A percentile compares a stretch with the other conserved stretches of the same genome.
phyloP scores from a whole-genome alignment of 148 eudicot genomes.

The Rheum nobile region DNA sequence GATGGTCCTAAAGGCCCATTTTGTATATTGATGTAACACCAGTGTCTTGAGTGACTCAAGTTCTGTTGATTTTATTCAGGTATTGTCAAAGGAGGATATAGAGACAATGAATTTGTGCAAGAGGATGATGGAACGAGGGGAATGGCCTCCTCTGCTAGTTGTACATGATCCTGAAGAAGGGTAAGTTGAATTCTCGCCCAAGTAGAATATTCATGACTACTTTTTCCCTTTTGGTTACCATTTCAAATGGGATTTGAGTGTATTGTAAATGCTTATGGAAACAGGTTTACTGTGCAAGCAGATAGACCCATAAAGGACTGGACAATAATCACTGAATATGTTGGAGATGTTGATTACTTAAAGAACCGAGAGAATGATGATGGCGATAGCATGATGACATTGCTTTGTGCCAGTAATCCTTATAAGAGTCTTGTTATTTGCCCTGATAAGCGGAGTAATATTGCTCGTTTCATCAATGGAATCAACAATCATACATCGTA shows the following conservation, averaged over 20 bases:
- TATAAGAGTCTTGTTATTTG: conserved; percentile 77
- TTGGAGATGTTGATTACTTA: conserved; percentile 92
- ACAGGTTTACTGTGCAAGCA: conserved; percentile 90
- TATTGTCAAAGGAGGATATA: conserved; percentile 52
- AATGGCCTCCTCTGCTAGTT: conserved; percentile 96
- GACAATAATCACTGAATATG: conserved; percentile 88
- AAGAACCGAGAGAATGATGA: conserved; percentile 73
- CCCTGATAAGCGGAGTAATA: conserved; percentile 86
- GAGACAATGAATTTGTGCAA: conserved; percentile 62
- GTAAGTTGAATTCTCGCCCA: conserved; percentile 22
- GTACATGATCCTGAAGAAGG: conserved; percentile 87
- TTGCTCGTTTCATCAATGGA: conserved; percentile 96
- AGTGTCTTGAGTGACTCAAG: not conserved
- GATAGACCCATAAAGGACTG: conserved; percentile 65
- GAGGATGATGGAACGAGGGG: conserved; percentile 82
- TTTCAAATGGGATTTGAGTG: not conserved
- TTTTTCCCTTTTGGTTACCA: not conserved
- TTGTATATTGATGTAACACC: not conserved
- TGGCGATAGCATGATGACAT: conserved; percentile 98
- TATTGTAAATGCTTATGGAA: not conserved
- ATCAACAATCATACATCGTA: conserved; percentile 87
- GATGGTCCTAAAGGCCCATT: not conserved
- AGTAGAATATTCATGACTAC: not conserved
- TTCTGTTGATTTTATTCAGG: conserved; percentile 22
- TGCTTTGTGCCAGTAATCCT: conserved; percentile 48